A percentile compares a stretch with the other conserved stretches of the same genome.
Conservation (phyloP, 139 green algal genomes). For the Tetradesmus lagerheimii region DNA sequence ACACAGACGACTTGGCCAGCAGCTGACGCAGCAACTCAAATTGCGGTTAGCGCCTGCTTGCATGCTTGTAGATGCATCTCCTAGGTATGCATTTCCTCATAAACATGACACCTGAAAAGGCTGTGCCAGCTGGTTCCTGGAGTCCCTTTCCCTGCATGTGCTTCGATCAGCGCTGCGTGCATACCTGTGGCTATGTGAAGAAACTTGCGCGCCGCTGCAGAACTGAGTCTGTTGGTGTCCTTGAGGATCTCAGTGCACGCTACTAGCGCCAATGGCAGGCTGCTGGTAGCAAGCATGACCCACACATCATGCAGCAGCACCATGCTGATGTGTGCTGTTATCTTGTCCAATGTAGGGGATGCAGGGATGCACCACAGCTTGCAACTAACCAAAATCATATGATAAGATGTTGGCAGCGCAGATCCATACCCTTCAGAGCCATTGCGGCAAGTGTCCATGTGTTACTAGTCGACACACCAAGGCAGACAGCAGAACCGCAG, state of each 20-base stretch:
- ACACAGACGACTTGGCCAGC: too few relatives aligned
- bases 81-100: too few relatives aligned
- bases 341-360: neutral
- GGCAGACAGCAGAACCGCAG: neutral
- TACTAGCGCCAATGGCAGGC: slow-evolving; percentile 1
- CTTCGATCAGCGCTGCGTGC: neutral
- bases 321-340: neutral
- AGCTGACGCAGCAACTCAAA: too few relatives aligned
- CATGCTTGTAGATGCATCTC: too few relatives aligned
- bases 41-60: too few relatives aligned
- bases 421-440: too few relatives aligned
- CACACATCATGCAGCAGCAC: neutral
- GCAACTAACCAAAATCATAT: too few relatives aligned
- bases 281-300: neutral
- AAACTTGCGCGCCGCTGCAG: slow-evolving; percentile 10
- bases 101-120: too few relatives aligned
- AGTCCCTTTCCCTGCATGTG: neutral
- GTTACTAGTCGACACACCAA: neutral
- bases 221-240: neutral
- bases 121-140: neutral
- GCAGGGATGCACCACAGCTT: too few relatives aligned
- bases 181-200: neutral
- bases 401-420: too few relatives aligned
- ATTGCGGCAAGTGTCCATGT: neutral
- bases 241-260: slow-evolving; percentile 11